Percentiles rank a stretch among this genome's conserved stretches.
Evolutionary conservation across 306 rosid species (phyloP).

Genomic region (barrel medic (Medicago truncatula)): DNA sequence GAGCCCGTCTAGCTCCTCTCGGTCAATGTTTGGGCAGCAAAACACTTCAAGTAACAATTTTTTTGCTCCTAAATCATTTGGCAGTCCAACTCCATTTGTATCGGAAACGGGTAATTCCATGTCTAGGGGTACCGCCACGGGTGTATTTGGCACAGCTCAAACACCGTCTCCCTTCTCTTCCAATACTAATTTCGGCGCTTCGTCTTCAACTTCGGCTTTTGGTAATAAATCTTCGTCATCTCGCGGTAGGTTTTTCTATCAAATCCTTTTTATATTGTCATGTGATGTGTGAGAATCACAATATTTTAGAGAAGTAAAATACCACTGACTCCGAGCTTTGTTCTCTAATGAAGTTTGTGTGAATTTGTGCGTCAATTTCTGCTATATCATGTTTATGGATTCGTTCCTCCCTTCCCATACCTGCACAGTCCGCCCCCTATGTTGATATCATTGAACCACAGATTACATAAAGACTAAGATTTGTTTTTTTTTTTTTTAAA

Average conservation of each 20-base stretch:
- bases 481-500: too few relatives aligned
- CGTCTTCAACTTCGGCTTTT: too few relatives aligned
- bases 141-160: constrained; percentile 83
- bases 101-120: constrained; percentile 46
- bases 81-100: constrained; percentile 77
- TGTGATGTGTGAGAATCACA: constrained; percentile 14
- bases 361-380: background rate
- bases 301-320: constrained; percentile 1
- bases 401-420: background rate
- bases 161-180: constrained; percentile 78
- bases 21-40: constrained; percentile 78
- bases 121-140: constrained; percentile 76
- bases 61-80: constrained; percentile 84
- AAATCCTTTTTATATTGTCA: background rate
- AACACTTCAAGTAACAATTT: constrained; percentile 68
- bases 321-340: constrained; percentile 12
- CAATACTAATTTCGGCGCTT: constrained; percentile 40
- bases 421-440: background rate
- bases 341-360: background rate
- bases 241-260: background rate
- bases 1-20: constrained; percentile 77
- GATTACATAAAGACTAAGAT: constrained; percentile 5
- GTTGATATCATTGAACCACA: constrained; percentile 11
- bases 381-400: constrained; percentile 17
- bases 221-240: constrained; percentile 53